Percentiles rank a stretch among this genome's conserved stretches.
Conservation (phyloP, 108 stramenopile genomes). For the Fragilaria radians region DNA sequence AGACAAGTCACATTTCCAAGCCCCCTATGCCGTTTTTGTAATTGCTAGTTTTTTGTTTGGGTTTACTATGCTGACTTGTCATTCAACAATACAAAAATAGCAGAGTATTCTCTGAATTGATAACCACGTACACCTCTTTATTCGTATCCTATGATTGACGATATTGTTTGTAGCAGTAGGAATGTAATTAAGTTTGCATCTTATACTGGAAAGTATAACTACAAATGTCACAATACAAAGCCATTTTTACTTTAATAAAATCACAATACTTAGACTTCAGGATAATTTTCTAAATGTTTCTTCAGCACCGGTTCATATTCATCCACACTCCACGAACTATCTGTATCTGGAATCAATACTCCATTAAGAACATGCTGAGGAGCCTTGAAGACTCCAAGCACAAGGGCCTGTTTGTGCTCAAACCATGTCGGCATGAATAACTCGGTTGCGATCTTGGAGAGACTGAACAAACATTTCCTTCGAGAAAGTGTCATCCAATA, state of each 20-base stretch:
- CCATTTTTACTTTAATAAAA: too few relatives aligned
- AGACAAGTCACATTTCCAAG: slow-evolving; percentile 78
- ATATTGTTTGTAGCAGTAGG: too few relatives aligned
- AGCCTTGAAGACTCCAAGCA: slow-evolving; percentile 18
- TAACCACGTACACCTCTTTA: too few relatives aligned
- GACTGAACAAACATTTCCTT: slow-evolving; percentile 13
- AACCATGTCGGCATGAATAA: slow-evolving; percentile 23
- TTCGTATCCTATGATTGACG: too few relatives aligned
- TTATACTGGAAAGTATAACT: too few relatives aligned
- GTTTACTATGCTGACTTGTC: too few relatives aligned
- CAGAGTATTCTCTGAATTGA: too few relatives aligned
- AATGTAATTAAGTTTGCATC: too few relatives aligned
- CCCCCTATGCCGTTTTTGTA: slow-evolving; percentile 64
- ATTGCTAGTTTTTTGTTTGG: too few relatives aligned
- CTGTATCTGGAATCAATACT: slow-evolving; percentile 18
- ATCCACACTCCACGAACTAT: slow-evolving; percentile 30
- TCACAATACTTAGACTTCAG: too few relatives aligned
- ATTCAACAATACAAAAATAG: too few relatives aligned
- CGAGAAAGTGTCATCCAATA: slow-evolving; percentile 24
- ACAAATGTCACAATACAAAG: too few relatives aligned
- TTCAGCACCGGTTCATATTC: slow-evolving; percentile 15
- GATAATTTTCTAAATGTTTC: not conserved
- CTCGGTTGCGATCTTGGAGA: slow-evolving; percentile 15
- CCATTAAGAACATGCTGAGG: slow-evolving; percentile 28
- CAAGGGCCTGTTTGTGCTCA: slow-evolving; percentile 33